These are phyloP conservation scores for Botrytis paeoniae DNA, from an alignment of 2,329 filamentous ascomycete species.

Conservation along the genomic window DNA sequence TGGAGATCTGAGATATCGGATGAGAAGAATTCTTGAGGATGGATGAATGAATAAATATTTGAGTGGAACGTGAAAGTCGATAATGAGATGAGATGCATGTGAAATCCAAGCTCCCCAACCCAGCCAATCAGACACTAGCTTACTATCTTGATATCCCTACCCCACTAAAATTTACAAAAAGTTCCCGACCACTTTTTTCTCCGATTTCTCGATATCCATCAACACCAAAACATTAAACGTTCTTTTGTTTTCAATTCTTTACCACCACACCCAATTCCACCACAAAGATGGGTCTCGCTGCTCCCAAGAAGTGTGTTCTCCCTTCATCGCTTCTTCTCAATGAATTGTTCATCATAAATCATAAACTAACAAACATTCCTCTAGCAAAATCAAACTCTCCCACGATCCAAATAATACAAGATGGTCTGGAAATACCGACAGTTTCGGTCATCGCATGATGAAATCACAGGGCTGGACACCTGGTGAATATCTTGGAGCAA, in stretches of 20 bases:
- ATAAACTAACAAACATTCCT: constrained; percentile 45
- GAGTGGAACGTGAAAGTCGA: not conserved
- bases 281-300: constrained; percentile 63
- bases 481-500: constrained; percentile 76
- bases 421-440: constrained; percentile 79
- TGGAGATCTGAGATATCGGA: not conserved
- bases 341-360: not conserved
- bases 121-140: constrained; percentile 10
- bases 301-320: constrained; percentile 58
- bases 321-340: constrained; percentile 27
- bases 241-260: not conserved
- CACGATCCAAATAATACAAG: constrained; percentile 93
- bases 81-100: not conserved
- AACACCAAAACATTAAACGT: not conserved
- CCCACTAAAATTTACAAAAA: constrained; percentile 18
- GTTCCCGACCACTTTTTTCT: constrained; percentile 20
- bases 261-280: not conserved
- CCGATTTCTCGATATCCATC: constrained; percentile 11
- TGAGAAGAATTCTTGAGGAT: not conserved
- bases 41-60: not conserved
- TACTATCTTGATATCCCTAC: not conserved
- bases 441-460: constrained; percentile 88
- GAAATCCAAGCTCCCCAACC: not conserved
- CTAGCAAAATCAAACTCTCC: constrained; percentile 61
- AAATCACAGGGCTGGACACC: constrained; percentile 87